These are phyloP conservation scores for Tephrocybe sp. DNA, from an alignment of 768 basidiomycete genomes.

Conservation along the genomic window DNA sequence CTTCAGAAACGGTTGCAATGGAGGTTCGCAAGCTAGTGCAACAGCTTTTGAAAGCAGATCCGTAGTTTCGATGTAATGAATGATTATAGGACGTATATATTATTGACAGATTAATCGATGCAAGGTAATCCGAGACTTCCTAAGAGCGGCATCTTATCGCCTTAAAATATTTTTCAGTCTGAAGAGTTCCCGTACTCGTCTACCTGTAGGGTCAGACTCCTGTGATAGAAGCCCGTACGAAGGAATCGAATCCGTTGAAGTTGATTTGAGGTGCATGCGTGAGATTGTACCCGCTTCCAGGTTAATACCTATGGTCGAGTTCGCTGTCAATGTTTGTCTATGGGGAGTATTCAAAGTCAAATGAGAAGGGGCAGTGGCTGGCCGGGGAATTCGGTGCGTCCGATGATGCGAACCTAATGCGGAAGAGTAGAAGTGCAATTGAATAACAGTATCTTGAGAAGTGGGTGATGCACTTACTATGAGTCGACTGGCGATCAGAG, in stretches of 20 bases:
- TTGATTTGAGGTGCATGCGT: conserved; percentile 43
- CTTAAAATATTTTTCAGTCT: conserved; percentile 43
- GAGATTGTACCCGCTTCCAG: conserved; percentile 21
- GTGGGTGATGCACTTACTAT: conserved; percentile 3
- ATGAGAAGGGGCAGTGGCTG: conserved; percentile 49
- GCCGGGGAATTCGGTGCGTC: conserved; percentile 31
- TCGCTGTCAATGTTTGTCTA: conserved; percentile 18
- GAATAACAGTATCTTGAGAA: neutral
- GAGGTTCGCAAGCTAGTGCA: conserved; percentile 63
- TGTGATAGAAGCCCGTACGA: conserved; percentile 21
- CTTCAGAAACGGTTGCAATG: conserved; percentile 83
- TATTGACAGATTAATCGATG: conserved; percentile 18
- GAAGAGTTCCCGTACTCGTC: conserved; percentile 40
- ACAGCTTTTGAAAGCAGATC: conserved; percentile 37
- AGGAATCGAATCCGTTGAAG: conserved; percentile 57
- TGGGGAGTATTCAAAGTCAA: conserved; percentile 24
- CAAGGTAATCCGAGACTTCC: conserved; percentile 1
- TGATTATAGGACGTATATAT: conserved; percentile 17
- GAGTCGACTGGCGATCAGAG: conserved; percentile 21
- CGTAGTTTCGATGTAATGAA: conserved; percentile 17
- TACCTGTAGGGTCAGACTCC: conserved; percentile 39
- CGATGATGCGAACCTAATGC: conserved; percentile 9
- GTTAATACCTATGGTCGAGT: conserved; percentile 17
- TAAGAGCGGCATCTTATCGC: conserved; percentile 23
- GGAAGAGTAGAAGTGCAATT: conserved; percentile 10